phyloP scores from a whole-genome alignment of 139 green algal genomes.

The Protoeuglena noctilucae region DNA sequence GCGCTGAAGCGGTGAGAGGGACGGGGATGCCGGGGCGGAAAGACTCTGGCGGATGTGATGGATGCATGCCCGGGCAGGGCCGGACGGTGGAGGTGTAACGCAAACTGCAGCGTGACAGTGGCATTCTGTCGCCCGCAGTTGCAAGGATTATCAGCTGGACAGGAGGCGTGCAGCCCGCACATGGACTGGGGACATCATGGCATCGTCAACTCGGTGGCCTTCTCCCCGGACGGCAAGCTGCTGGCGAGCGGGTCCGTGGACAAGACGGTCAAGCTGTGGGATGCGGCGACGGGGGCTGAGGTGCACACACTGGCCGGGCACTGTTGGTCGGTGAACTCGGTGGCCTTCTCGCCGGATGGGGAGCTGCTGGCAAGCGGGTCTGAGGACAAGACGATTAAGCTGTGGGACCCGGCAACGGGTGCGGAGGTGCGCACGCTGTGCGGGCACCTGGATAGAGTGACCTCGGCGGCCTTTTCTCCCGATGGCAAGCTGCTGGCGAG shows the following conservation, averaged over 20 bases:
- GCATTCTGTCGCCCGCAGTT: too few relatives aligned
- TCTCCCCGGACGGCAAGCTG: conserved; percentile 35
- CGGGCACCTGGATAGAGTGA: conserved; percentile 61
- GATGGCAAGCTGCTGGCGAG: conserved; percentile 52
- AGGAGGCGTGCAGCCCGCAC: too few relatives aligned
- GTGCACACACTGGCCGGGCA: conserved; percentile 45
- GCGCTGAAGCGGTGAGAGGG: too few relatives aligned
- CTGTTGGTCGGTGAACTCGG: conserved; percentile 31
- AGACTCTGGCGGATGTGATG: too few relatives aligned
- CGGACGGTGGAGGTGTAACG: too few relatives aligned
- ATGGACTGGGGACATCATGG: conserved; percentile 68
- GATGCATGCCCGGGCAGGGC: too few relatives aligned
- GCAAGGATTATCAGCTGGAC: too few relatives aligned
- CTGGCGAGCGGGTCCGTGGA: conserved; percentile 62
- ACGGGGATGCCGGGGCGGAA: too few relatives aligned
- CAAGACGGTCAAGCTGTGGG: conserved; percentile 49
- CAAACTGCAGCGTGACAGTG: too few relatives aligned
- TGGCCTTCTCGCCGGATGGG: conserved; percentile 42
- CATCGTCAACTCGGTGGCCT: conserved; percentile 59
- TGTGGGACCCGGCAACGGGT: conserved; percentile 52
- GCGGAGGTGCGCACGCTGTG: conserved; percentile 42
- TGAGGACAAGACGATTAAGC: conserved; percentile 34
- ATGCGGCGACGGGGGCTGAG: conserved; percentile 39
- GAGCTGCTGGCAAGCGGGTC: conserved; percentile 32
- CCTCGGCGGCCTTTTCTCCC: conserved; percentile 49